phyloP scores from a whole-genome alignment of 2,329 filamentous ascomycete genomes.

The Berkeleyomyces basicola region DNA sequence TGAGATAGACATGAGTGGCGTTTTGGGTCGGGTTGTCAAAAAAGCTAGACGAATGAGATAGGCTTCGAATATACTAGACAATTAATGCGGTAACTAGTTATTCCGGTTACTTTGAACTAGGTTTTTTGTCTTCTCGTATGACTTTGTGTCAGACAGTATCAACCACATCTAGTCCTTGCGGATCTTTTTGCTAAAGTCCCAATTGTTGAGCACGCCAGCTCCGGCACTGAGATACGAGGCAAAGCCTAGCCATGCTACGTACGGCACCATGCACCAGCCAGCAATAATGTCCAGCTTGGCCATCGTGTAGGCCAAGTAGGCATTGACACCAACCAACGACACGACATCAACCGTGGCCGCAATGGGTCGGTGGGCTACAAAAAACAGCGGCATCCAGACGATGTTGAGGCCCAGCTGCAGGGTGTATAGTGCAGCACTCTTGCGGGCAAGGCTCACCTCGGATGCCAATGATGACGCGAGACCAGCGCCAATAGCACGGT shows the following conservation, averaged over 20 bases:
- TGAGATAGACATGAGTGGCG: too few species aligned
- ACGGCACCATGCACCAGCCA: slow-evolving; percentile 62
- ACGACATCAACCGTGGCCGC: slow-evolving; percentile 62
- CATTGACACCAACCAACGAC: slow-evolving; percentile 52
- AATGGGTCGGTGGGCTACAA: slow-evolving; percentile 54
- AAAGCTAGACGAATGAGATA: too few species aligned
- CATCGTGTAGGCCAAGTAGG: slow-evolving; percentile 63
- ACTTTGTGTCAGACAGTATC: neutral
- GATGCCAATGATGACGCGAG: slow-evolving; percentile 30
- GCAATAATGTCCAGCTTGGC: slow-evolving; percentile 54
- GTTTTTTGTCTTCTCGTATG: neutral
- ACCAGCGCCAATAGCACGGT: slow-evolving; percentile 54
- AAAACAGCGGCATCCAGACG: slow-evolving; percentile 87
- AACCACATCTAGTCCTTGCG: slow-evolving; percentile 15
- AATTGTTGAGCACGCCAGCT: slow-evolving; percentile 50
- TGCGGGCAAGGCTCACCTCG: slow-evolving; percentile 42
- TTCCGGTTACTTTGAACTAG: too few species aligned
- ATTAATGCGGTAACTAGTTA: too few species aligned
- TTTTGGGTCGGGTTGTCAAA: too few species aligned
- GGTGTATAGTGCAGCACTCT: slow-evolving; percentile 66
- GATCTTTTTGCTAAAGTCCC: slow-evolving; percentile 33
- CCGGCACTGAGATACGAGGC: slow-evolving; percentile 69
- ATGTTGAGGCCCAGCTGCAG: slow-evolving; percentile 75
- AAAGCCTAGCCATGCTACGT: slow-evolving; percentile 73
- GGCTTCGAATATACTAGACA: too few species aligned